Conservation (phyloP, 1,139 yeast species). For the Yamadazyma kanchanaburiensis region DNA sequence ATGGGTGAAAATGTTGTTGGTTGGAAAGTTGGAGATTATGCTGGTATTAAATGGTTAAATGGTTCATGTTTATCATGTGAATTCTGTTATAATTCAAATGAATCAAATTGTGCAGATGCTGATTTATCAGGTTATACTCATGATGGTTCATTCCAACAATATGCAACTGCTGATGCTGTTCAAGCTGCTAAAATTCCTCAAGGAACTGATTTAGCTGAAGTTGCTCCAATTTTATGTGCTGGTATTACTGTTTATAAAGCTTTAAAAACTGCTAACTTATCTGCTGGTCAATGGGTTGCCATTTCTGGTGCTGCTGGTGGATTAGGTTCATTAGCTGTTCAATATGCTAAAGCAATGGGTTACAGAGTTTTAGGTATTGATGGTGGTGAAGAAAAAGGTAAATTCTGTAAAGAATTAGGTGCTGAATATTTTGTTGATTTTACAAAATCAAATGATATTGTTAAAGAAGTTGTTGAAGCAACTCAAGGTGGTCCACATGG, state of each 20-base stretch:
- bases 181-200: conserved; percentile 78
- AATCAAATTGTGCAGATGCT: conserved; percentile 65
- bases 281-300: conserved; percentile 75
- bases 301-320: conserved; percentile 82
- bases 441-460: conserved; percentile 53
- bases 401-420: conserved; percentile 55
- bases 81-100: conserved; percentile 60
- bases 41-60: conserved; percentile 76
- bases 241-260: conserved; percentile 82
- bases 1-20: conserved; percentile 63
- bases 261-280: conserved; percentile 60
- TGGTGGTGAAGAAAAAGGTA: conserved; percentile 67
- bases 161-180: conserved; percentile 79
- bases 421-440: conserved; percentile 70
- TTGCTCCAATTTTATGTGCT: conserved; percentile 79
- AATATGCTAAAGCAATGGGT: conserved; percentile 76
- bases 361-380: conserved; percentile 71
- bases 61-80: conserved; percentile 72
- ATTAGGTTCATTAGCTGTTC: conserved; percentile 70
- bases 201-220: conserved; percentile 67
- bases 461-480: conserved; percentile 50
- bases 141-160: conserved; percentile 79
- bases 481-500: conserved; percentile 82
- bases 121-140: conserved; percentile 76
- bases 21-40: conserved; percentile 67